Conservation (phyloP, 2,329 filamentous ascomycete species). For the Parafenestella ontariensis region DNA sequence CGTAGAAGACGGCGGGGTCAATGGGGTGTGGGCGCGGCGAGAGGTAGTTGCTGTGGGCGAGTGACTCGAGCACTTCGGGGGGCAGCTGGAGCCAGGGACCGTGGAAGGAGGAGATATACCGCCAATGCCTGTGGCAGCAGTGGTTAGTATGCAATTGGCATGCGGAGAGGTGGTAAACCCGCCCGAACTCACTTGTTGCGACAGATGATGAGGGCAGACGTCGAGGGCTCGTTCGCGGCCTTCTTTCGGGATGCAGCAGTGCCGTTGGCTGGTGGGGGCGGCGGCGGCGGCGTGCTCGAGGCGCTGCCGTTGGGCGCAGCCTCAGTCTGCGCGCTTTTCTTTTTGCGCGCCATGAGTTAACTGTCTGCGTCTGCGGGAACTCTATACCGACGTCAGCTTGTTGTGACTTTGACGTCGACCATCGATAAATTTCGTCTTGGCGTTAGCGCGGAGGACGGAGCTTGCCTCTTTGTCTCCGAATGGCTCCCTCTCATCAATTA, state of each 20-base stretch:
- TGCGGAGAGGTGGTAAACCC: slow-evolving; percentile 24
- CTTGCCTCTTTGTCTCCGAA: slow-evolving; percentile 12
- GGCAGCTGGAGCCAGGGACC: slow-evolving; percentile 84
- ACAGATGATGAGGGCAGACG: slow-evolving; percentile 49
- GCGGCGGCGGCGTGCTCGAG: slow-evolving; percentile 8
- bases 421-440: slow-evolving; percentile 29
- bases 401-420: slow-evolving; percentile 7
- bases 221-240: slow-evolving; percentile 20
- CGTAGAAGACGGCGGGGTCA: slow-evolving; percentile 82
- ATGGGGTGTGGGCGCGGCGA: slow-evolving; percentile 77
- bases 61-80: slow-evolving; percentile 77
- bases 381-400: background rate
- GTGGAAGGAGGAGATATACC: slow-evolving; percentile 82
- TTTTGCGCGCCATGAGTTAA: slow-evolving; percentile 44
- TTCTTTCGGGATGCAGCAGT: slow-evolving; percentile 6
- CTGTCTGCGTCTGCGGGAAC: background rate
- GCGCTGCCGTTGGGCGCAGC: slow-evolving; percentile 20
- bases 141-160: slow-evolving; percentile 14
- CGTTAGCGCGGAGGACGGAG: slow-evolving; percentile 14
- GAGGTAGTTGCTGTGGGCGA: slow-evolving; percentile 81
- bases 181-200: slow-evolving; percentile 52
- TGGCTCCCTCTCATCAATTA: background rate
- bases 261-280: slow-evolving; percentile 8
- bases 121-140: slow-evolving; percentile 71
- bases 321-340: slow-evolving; percentile 40